phyloP scores from a whole-genome alignment of 768 basidiomycete genomes.

The Kwoniella heveanensis region DNA sequence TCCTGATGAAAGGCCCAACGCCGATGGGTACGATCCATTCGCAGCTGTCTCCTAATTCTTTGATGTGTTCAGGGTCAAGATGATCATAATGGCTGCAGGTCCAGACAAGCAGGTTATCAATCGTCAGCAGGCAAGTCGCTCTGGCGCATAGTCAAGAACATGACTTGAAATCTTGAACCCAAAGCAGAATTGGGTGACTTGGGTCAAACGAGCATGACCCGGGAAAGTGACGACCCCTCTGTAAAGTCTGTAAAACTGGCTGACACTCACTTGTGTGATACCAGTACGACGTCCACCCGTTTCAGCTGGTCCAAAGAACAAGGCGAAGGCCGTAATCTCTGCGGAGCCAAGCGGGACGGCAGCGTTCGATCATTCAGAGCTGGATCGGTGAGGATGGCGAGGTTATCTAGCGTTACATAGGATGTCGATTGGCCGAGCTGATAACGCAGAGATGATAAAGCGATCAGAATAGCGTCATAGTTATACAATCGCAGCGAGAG shows the following conservation, averaged over 20 bases:
- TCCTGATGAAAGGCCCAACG: conserved; percentile 42
- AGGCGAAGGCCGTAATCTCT: conserved; percentile 50
- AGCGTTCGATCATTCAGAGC: conserved; percentile 52
- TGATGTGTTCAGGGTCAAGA: conserved; percentile 49
- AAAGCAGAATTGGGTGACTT: too few relatives aligned
- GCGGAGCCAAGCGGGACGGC: conserved; percentile 44
- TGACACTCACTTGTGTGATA: conserved; percentile 54
- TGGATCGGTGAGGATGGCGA: conserved; percentile 55
- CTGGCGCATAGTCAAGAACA: too few relatives aligned
- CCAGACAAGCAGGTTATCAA: not conserved
- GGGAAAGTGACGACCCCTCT: too few relatives aligned
- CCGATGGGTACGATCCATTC: conserved; percentile 56
- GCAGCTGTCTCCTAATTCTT: conserved; percentile 50
- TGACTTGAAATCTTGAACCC: too few relatives aligned
- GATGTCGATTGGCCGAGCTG: conserved; percentile 57
- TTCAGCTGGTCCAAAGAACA: conserved; percentile 48
- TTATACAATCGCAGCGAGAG: conserved; percentile 3
- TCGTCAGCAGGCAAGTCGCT: too few relatives aligned
- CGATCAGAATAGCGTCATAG: too few relatives aligned
- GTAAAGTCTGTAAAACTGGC: too few relatives aligned
- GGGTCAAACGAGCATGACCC: too few relatives aligned
- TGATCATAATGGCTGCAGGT: conserved; percentile 55
- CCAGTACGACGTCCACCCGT: conserved; percentile 52
- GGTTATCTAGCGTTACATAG: conserved; percentile 52
- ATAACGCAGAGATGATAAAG: not conserved